Evolutionary conservation across 345 rosid genomes (phyloP).

Genomic region (Populus tremula): DNA sequence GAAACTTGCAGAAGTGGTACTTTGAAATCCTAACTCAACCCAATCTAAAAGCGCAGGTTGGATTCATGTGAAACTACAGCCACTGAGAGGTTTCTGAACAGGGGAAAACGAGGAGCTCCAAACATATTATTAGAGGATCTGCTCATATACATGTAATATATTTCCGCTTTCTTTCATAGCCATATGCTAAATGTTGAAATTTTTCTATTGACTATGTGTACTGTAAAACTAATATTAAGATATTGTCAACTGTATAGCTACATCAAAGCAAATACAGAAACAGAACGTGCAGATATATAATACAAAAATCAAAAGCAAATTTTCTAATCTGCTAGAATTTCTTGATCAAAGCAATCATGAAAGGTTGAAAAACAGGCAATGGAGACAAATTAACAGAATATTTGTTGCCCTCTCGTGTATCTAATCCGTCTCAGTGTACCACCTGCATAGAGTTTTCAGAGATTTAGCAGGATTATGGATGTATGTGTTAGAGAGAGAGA

Average conservation of each 20-base stretch:
- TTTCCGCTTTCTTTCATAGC: neutral
- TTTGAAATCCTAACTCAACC: neutral
- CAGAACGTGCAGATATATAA: neutral
- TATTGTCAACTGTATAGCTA: neutral
- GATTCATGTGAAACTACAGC: neutral
- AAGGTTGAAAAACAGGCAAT: neutral
- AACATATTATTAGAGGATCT: neutral
- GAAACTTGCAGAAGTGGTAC: neutral
- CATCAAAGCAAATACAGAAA: neutral
- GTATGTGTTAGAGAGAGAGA: neutral
- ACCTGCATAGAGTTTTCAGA: neutral
- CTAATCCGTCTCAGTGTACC: neutral
- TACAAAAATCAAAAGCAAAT: neutral
- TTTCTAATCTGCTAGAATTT: neutral
- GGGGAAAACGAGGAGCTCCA: slow-evolving; percentile 8
- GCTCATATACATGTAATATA: neutral
- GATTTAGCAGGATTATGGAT: neutral
- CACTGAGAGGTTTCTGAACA: neutral
- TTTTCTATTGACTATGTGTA: neutral
- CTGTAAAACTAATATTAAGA: neutral
- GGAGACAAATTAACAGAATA: neutral
- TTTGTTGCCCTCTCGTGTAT: neutral
- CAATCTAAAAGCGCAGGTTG: neutral
- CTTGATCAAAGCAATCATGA: neutral
- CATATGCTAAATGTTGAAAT: neutral